Evolutionary conservation across 1,284 basidiomycete species (phyloP).

Genomic region (Rhodotorula sp.): DNA sequence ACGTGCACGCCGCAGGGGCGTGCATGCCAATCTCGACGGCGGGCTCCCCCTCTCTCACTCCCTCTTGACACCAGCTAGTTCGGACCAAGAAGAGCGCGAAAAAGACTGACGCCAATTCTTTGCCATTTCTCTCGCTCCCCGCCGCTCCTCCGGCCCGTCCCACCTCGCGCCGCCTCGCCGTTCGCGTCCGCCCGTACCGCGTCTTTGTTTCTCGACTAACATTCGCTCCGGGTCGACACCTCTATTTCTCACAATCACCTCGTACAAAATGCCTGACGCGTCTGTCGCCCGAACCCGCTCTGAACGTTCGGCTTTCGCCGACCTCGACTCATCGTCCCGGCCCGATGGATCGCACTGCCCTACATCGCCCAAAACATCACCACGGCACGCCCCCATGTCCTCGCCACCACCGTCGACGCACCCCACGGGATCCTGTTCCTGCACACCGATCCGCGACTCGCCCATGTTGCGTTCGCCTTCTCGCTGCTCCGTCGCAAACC

Average conservation of each 20-base stretch:
- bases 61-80: background rate
- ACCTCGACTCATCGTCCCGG: background rate
- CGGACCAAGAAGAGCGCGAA: background rate
- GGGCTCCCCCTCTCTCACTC: background rate
- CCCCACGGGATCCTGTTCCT: background rate
- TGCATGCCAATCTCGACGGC: background rate
- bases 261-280: background rate
- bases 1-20: background rate
- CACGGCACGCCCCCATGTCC: background rate
- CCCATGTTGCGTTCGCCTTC: slow-evolving; percentile 1
- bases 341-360: background rate
- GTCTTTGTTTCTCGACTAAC: background rate
- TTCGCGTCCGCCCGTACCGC: background rate
- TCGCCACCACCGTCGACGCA: background rate
- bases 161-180: background rate
- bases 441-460: background rate
- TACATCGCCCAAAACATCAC: background rate
- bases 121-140: background rate
- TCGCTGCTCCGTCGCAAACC: background rate
- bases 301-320: slow-evolving; percentile 2
- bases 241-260: background rate
- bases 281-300: background rate
- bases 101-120: background rate
- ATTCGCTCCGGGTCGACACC: background rate
- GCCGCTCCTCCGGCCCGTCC: background rate